Conservation (phyloP, 768 basidiomycete species). For the Suillus occidentalis region DNA sequence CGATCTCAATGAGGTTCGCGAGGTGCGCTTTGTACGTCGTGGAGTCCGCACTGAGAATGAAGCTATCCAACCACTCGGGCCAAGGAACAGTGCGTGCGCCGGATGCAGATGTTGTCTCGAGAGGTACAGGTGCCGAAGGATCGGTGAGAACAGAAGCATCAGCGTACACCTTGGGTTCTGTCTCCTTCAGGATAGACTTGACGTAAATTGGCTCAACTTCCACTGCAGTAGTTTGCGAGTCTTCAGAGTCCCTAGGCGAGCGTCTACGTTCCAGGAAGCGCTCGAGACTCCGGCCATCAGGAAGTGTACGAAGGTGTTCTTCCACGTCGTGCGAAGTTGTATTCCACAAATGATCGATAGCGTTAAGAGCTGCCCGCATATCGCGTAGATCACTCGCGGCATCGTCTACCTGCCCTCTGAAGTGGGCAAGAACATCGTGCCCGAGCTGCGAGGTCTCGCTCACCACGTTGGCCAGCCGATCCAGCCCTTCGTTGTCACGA, state of each 20-base stretch:
- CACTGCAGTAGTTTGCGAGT: conserved; percentile 61
- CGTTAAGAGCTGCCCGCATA: conserved; percentile 45
- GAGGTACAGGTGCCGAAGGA: conserved; percentile 12
- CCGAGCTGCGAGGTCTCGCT: conserved; percentile 49
- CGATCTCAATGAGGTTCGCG: conserved; percentile 36
- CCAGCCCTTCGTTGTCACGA: conserved; percentile 38
- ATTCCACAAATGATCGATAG: conserved; percentile 45
- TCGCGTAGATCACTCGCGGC: conserved; percentile 48
- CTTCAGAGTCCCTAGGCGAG: conserved; percentile 61
- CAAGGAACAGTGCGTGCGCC: conserved; percentile 35
- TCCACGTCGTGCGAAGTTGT: conserved; percentile 44
- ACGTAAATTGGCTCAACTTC: conserved; percentile 17
- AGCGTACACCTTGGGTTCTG: conserved; percentile 15
- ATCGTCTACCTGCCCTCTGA: conserved; percentile 55
- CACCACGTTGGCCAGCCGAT: conserved; percentile 45
- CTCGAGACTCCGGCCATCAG: conserved; percentile 10
- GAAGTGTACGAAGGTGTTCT: conserved; percentile 34
- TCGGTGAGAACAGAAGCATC: conserved; percentile 24
- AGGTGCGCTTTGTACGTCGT: conserved; percentile 37
- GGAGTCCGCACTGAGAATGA: conserved; percentile 34
- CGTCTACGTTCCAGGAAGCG: conserved; percentile 29
- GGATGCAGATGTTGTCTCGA: conserved; percentile 21
- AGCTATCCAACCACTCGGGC: conserved; percentile 42
- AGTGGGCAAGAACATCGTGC: conserved; percentile 46
- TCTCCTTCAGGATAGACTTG: conserved; percentile 16